Base-by-base conservation (phyloP, 345 rosid species). In the Melaleuca quinquenervia region DNA sequence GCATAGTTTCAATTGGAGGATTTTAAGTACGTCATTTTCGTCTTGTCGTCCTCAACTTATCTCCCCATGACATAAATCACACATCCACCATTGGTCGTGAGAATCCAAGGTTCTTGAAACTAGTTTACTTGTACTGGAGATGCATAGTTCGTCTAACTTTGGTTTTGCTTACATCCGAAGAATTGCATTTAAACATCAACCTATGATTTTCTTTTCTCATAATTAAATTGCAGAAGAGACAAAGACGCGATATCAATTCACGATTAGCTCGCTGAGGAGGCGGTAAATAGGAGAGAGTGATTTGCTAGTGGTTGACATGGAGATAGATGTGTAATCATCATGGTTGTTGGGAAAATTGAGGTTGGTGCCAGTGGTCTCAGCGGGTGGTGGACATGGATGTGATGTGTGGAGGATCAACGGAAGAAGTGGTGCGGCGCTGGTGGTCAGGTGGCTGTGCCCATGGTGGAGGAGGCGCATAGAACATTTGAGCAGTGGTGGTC, bases 401-500 rank as follows among this genome's bases (percentile, higher is more conserved):
- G 48, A 36, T 18, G 48, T 12, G 70, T 18, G 26, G 78, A 70
- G 32, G 48, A 70, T 48, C 14, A 70, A 70, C 22, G 26, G 26
- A 18, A 32, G 48, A 70, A 24, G 0, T 18, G 44, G 48, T 2
- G 22, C 13, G 14, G 48, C 5, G 48, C 36, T 9, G 7, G 78
- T 18, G 48, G 78, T 70, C 78, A 0, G 24, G 78, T 70, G 78
- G 78, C 26, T 9, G 78, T 4, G 78, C 78, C 76, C 48, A 14
- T 5, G 11, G 78, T 32, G 13, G 78, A 64, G 12, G 45, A 8
- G 24, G 48, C 12, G 7, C 48, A 36, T 8, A 21, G 24, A 70
- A 36, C 78, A 36, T 70, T 36, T 70, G 21, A 5, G 0, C 0
- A 6, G 48, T 1, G 13, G 45, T 0, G 1, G 48, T 36, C 7